phyloP scores from a whole-genome alignment of 2,329 filamentous ascomycete species.

The Coniochaeta sp. region DNA sequence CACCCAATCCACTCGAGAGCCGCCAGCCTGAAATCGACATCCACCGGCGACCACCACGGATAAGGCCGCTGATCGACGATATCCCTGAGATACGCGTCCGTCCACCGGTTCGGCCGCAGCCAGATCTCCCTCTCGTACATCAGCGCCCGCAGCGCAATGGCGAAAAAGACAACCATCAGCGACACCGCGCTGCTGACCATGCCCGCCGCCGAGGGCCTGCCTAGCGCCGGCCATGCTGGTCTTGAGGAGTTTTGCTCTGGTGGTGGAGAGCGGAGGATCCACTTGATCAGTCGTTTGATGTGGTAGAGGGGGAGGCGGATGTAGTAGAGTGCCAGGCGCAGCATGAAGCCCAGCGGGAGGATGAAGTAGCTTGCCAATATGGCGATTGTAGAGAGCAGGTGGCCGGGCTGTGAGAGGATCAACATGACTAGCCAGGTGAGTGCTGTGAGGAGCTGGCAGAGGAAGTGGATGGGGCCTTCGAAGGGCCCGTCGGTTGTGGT shows the following conservation, averaged over 20 bases:
- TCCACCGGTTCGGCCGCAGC: slow-evolving; percentile 12
- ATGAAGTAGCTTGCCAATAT: slow-evolving; percentile 3
- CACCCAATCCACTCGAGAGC: slow-evolving; percentile 3
- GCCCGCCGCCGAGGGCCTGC: neutral
- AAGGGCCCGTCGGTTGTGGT: slow-evolving; percentile 6
- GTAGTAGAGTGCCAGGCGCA: slow-evolving; percentile 2
- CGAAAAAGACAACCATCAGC: slow-evolving; percentile 3
- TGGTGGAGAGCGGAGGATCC: neutral
- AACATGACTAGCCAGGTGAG: slow-evolving; percentile 13
- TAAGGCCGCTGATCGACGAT: slow-evolving; percentile 9
- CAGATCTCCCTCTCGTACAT: slow-evolving; percentile 16
- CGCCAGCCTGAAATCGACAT: slow-evolving; percentile 13
- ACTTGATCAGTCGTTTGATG: neutral
- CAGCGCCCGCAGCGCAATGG: slow-evolving; percentile 10
- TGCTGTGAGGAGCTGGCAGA: slow-evolving; percentile 14
- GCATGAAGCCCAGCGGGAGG: neutral
- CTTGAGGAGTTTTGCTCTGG: too few species aligned
- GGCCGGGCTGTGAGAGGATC: slow-evolving; percentile 10
- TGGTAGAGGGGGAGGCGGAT: neutral
- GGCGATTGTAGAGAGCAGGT: slow-evolving; percentile 4
- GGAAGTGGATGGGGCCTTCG: neutral
- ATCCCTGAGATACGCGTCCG: slow-evolving; percentile 12
- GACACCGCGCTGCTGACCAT: slow-evolving; percentile 5
- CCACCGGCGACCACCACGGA: slow-evolving; percentile 10
- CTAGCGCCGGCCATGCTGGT: neutral